phyloP scores from a whole-genome alignment of 805 yeast species.

The Yueomyces sinensis region DNA sequence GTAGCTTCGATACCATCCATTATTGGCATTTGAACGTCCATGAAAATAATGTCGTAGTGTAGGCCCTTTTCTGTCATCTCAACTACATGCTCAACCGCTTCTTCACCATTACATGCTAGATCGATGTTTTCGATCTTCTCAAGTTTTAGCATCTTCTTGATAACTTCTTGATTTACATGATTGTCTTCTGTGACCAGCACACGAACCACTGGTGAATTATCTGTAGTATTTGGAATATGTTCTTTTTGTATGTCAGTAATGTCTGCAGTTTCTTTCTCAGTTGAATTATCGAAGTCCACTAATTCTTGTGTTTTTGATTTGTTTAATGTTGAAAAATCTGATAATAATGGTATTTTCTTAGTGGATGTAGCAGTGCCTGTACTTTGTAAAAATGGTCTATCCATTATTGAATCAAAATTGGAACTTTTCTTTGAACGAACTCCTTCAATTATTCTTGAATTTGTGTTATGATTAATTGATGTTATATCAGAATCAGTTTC shows the following conservation, averaged over 20 bases:
- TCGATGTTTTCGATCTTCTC: slow-evolving; percentile 67
- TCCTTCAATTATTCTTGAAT: background rate
- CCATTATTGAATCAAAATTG: slow-evolving; percentile 4
- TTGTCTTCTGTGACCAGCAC: slow-evolving; percentile 92
- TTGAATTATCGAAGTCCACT: background rate
- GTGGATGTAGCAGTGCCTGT: slow-evolving; percentile 29
- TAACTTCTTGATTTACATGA: slow-evolving; percentile 86
- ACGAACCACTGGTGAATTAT: slow-evolving; percentile 14
- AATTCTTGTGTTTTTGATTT: background rate
- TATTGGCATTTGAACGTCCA: slow-evolving; percentile 98
- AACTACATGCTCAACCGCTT: slow-evolving; percentile 61
- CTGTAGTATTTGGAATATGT: slow-evolving; percentile 3
- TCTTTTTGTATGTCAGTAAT: slow-evolving; percentile 8
- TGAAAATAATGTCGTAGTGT: slow-evolving; percentile 62
- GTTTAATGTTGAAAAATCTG: background rate
- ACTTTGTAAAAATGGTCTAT: slow-evolving; percentile 25
- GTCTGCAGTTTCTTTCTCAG: background rate
- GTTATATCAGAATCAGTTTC: too few relatives aligned
- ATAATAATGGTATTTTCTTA: slow-evolving; percentile 7
- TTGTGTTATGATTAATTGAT: background rate
- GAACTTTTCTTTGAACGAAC: background rate
- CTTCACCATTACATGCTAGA: slow-evolving; percentile 83
- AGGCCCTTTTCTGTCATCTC: slow-evolving; percentile 28
- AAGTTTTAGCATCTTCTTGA: slow-evolving; percentile 70
- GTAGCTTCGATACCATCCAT: slow-evolving; percentile 86